Percentiles rank a stretch among this genome's conserved stretches.
phyloP scores from a whole-genome alignment of 1,284 basidiomycete genomes.

The Cutaneotrichosporon arboriforme region DNA sequence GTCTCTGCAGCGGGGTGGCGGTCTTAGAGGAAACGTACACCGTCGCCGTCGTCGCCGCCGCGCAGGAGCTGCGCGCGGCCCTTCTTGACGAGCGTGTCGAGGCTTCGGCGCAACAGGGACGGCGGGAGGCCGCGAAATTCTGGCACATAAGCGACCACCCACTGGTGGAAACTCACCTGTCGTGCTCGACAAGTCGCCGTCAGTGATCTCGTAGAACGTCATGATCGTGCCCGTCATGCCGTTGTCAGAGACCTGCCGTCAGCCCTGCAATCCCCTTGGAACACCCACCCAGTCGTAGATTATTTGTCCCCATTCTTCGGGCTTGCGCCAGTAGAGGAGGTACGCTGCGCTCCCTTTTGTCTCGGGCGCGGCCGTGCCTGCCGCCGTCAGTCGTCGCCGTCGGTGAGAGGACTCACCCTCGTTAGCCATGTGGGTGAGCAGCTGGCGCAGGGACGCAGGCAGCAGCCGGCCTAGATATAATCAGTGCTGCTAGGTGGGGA shows the following conservation, averaged over 20 bases:
- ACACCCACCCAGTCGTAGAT: slow-evolving; percentile 53
- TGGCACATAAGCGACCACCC: slow-evolving; percentile 28
- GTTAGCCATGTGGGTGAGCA: slow-evolving; percentile 39
- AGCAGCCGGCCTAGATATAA: slow-evolving; percentile 29
- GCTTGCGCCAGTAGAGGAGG: slow-evolving; percentile 52
- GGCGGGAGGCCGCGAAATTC: slow-evolving; percentile 51
- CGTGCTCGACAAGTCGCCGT: slow-evolving; percentile 50
- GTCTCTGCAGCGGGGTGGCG: neutral
- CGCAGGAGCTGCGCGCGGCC: slow-evolving; percentile 53
- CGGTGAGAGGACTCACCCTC: slow-evolving; percentile 28
- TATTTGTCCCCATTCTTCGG: slow-evolving; percentile 52
- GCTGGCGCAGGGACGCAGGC: slow-evolving; percentile 25
- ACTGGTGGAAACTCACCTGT: slow-evolving; percentile 32
- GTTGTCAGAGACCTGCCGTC: slow-evolving; percentile 48
- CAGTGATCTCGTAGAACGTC: slow-evolving; percentile 54
- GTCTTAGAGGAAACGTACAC: slow-evolving; percentile 51
- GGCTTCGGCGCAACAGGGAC: slow-evolving; percentile 47
- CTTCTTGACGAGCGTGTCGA: slow-evolving; percentile 50
- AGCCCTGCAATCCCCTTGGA: neutral
- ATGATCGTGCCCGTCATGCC: slow-evolving; percentile 53
- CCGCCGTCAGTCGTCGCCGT: neutral
- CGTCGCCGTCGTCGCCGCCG: slow-evolving; percentile 49
- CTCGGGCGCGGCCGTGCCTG: slow-evolving; percentile 41
- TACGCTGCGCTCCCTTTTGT: slow-evolving; percentile 42
- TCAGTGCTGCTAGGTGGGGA: neutral